Conservation (phyloP, 495 filamentous ascomycete genomes). For the Hypoxylon intermedium region DNA sequence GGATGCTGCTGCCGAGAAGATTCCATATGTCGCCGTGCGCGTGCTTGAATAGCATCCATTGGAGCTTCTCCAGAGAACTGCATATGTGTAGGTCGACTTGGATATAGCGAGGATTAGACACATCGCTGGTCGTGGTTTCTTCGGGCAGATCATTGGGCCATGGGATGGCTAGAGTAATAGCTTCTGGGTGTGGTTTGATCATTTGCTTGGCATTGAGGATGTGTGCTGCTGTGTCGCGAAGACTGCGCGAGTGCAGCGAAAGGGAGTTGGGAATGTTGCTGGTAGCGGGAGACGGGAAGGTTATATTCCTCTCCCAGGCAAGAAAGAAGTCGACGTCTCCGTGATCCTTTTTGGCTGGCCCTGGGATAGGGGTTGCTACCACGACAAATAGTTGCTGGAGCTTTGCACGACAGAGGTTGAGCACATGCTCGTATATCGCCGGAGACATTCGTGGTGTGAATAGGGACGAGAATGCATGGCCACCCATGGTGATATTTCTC, state of each 20-base stretch:
- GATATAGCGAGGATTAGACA: slow-evolving; percentile 46
- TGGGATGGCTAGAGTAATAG: slow-evolving; percentile 57
- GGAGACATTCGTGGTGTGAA: slow-evolving; percentile 65
- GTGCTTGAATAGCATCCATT: slow-evolving; percentile 68
- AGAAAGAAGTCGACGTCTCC: slow-evolving; percentile 70
- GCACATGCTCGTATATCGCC: slow-evolving; percentile 54
- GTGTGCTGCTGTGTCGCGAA: slow-evolving; percentile 5
- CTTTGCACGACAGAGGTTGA: slow-evolving; percentile 45
- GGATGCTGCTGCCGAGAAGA: slow-evolving; percentile 65
- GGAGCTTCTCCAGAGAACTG: slow-evolving; percentile 46
- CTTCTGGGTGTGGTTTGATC: slow-evolving; percentile 38
- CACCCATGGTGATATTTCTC: slow-evolving; percentile 58
- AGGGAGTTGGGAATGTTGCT: neutral
- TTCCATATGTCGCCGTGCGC: slow-evolving; percentile 73
- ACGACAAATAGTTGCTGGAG: slow-evolving; percentile 55
- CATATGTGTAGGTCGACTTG: slow-evolving; percentile 72
- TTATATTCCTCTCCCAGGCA: slow-evolving; percentile 41
- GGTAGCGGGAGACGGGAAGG: slow-evolving; percentile 23
- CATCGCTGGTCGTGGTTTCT: neutral
- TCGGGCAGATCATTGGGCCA: slow-evolving; percentile 48
- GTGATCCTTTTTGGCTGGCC: slow-evolving; percentile 60
- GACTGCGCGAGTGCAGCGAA: neutral
- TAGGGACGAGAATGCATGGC: slow-evolving; percentile 60
- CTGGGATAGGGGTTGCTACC: slow-evolving; percentile 60
- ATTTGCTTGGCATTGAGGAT: slow-evolving; percentile 41